Base-by-base conservation (phyloP, 129 eudicot species). In the Tanacetum coccineum region DNA sequence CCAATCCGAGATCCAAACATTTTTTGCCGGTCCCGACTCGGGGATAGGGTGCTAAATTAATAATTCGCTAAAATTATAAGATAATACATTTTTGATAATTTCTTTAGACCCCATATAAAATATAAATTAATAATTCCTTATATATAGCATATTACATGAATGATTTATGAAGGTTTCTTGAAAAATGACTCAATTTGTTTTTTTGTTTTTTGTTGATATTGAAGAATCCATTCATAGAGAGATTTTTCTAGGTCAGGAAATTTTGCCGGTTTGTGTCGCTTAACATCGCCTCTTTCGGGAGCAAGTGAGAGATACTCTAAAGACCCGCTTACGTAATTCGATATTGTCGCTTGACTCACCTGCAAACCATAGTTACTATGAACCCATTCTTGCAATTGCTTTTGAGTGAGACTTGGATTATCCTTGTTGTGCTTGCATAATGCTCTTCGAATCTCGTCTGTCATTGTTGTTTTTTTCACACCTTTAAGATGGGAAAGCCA, bases 31-130 rank as follows among this genome's bases (percentile, higher is more conserved):
- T 72, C 70, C 77, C 77, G 77, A 72, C 53, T 72, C 70, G 70
- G 70, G 63, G 70, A 72, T 61, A 72, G 70, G 53, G 77, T 72
- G 63, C 69, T 73, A 73, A 63, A 73, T 64, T 73, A 73, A 73
- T 73, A 73, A 64, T 73, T 73, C 78, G 78, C 78, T 73, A 73
- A 73, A 73, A 73, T 73, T 73, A 73, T 73, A 73, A 73, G 78
- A 73, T 73, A 64, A 64, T 64, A 73, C 78, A 64, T 54, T 73
- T 73, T 73, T 73, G 66, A 73, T 73, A 63, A 73, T 73, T 73
- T 64, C 70, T 73, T 59, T 63, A 73, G 77, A 63, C 68, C 77
- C 77, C 69, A 72, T 61, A 61, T 54, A 69, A 70, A 44, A 70
- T 70, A 70, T 70, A 70, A 56, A 70, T 56, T 70, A 56, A 70